phyloP scores from a whole-genome alignment of 2,329 filamentous ascomycete genomes.

The Shiraia sp. region DNA sequence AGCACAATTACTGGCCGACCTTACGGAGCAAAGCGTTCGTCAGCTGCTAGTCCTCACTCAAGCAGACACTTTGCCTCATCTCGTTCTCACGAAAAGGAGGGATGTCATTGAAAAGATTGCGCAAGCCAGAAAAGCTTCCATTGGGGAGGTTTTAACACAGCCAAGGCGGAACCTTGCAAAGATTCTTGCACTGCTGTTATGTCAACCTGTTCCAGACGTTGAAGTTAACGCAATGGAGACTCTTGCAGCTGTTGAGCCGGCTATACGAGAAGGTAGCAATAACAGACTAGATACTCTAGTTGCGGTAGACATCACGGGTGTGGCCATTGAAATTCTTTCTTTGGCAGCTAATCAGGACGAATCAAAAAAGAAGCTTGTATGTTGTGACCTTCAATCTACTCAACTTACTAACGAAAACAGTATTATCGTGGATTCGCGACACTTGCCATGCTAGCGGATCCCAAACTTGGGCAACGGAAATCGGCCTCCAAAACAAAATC shows the following conservation, averaged over 20 bases:
- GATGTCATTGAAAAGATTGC: constrained; percentile 83
- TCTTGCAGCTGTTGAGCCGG: constrained; percentile 68
- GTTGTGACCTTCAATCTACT: constrained; percentile 24
- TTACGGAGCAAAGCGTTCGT: constrained; percentile 74
- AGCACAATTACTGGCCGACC: constrained; percentile 75
- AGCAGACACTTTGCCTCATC: constrained; percentile 78
- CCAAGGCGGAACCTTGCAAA: constrained; percentile 60
- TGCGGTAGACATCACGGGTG: constrained; percentile 72
- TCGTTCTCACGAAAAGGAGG: constrained; percentile 76
- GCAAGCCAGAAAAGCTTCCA: constrained; percentile 61
- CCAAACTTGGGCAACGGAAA: constrained; percentile 51
- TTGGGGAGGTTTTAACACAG: constrained; percentile 65
- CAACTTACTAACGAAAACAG: constrained; percentile 14
- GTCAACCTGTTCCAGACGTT: constrained; percentile 65
- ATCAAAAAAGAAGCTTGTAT: constrained; percentile 59
- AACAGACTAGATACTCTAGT: constrained; percentile 70
- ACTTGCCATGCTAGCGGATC: constrained; percentile 53
- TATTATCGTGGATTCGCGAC: constrained; percentile 55
- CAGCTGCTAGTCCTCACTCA: constrained; percentile 78
- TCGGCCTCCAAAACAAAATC: constrained; percentile 57
- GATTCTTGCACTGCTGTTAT: constrained; percentile 62
- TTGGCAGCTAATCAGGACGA: constrained; percentile 70
- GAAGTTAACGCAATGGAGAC: constrained; percentile 71
- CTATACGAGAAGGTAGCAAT: constrained; percentile 64
- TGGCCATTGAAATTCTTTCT: constrained; percentile 82